These are phyloP conservation scores for Zelopaecilomyces penicillatus DNA, from an alignment of 2,329 filamentous ascomycete species.

Conservation along the genomic window DNA sequence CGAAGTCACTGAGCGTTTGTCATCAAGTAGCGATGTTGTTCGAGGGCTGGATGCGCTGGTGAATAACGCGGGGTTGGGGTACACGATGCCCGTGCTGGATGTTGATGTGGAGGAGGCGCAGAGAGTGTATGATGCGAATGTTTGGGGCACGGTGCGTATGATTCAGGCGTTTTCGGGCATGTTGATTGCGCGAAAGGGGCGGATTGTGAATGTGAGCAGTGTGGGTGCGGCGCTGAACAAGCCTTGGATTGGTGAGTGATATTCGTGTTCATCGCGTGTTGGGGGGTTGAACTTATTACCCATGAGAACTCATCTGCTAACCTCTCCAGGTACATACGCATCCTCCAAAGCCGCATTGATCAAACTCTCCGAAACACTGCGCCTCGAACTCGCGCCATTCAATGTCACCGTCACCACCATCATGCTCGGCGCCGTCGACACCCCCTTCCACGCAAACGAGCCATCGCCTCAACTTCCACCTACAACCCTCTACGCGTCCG, in stretches of 20 bases:
- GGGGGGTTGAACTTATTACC: no score
- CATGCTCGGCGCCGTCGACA: slow-evolving; percentile 3
- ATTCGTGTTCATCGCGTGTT: no score
- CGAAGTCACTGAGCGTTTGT: not conserved
- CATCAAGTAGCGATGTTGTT: not conserved
- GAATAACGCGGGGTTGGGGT: slow-evolving; percentile 23
- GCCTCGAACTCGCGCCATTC: slow-evolving; percentile 18
- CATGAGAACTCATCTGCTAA: not conserved
- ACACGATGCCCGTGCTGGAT: slow-evolving; percentile 19
- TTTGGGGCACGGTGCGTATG: slow-evolving; percentile 21
- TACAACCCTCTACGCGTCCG: slow-evolving; percentile 1
- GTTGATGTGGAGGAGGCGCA: slow-evolving; percentile 15
- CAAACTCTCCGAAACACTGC: slow-evolving; percentile 15
- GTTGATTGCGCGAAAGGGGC: slow-evolving; percentile 17
- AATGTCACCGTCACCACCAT: slow-evolving; percentile 15
- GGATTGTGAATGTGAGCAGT: slow-evolving; percentile 22
- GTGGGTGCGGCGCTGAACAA: slow-evolving; percentile 18
- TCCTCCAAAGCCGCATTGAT: slow-evolving; percentile 8
- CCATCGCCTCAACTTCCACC: slow-evolving; percentile 2
- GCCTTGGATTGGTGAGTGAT: slow-evolving; percentile 13
- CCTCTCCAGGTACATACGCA: slow-evolving; percentile 7
- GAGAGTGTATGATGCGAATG: slow-evolving; percentile 20
- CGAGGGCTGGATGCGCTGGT: slow-evolving; percentile 21
- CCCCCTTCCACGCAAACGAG: slow-evolving; percentile 4
- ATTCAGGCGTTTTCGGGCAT: slow-evolving; percentile 19